Evolutionary conservation across 2,329 filamentous ascomycete species (phyloP), one percentile per base, ranked within the genome.

Genomic region (Phaeosphaeria sp.): DNA sequence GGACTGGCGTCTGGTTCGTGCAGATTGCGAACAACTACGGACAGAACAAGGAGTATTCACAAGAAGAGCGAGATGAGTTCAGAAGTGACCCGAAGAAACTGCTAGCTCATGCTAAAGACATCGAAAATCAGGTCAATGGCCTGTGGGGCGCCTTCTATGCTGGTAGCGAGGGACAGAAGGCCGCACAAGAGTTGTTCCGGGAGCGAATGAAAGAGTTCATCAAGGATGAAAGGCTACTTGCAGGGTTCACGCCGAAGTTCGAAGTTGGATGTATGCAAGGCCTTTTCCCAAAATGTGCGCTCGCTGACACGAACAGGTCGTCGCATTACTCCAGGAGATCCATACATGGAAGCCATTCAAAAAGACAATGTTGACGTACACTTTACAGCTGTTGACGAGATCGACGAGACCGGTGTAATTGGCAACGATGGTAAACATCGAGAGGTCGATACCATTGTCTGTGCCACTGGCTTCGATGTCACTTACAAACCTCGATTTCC

Each of bases 321-420:
- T 11, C 63, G 80, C n/a, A 72, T 83, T 43, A 82, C 80, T 0
- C 81, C 81, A 0, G 82, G 82, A 2, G 81, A 83, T 63, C 81
- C 81, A 1, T 84, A 84, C 61, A 82, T 84, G 78, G 60, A 74
- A 44, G 82, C 82, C 1, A 80, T 84, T 45, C 80, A 83, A 57
- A 75, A 83, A 53, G 71, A 75, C 7, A 84, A 84, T 51, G 80
- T 84, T 1, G 79, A 83, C 61, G 81, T 84, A 0, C 80, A 83
- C 60, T 84, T 83, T 63, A 80, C 81, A 1, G 73, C 78, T 1
- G 81, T 83, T 2, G 71, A 70, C 15, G 74, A 76, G 25, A 78
- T 82, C 55, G 83, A 81, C 0, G 76, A 80, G 57, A 77, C 79
- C 3, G 81, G 81, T 1, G 76, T 82, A 1, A 73, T 82, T 0